Evolutionary conservation across 768 basidiomycete genomes (phyloP).

Genomic region (Arthromyces matolae): DNA sequence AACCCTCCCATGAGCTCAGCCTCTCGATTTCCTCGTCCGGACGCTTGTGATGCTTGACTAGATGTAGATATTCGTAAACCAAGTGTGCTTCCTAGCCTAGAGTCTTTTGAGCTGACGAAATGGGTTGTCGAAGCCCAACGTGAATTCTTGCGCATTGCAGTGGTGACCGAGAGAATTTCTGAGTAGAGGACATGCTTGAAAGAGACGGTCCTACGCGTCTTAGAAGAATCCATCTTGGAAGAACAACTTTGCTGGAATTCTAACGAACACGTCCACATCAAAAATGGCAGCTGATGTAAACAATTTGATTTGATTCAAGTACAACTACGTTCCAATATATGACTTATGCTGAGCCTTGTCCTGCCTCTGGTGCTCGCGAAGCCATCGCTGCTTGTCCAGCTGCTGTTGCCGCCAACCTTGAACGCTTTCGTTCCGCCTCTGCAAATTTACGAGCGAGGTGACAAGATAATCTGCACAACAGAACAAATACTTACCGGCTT

Average conservation of each 20-base stretch:
- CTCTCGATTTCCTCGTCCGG: conserved; percentile 59
- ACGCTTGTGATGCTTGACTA: conserved; percentile 36
- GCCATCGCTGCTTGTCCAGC: conserved; percentile 89
- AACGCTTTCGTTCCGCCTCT: conserved; percentile 95
- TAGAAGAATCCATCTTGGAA: conserved; percentile 16
- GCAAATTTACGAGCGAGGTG: conserved; percentile 24
- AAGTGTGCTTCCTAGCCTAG: conserved; percentile 67
- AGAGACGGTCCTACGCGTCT: conserved; percentile 39
- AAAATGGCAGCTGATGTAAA: conserved; percentile 18
- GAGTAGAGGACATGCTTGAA: conserved; percentile 79
- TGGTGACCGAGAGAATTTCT: conserved; percentile 89
- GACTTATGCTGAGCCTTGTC: conserved; percentile 27
- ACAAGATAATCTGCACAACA: too few relatives aligned
- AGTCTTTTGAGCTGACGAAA: conserved; percentile 57
- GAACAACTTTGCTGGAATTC: too few relatives aligned
- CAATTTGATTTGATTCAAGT: neutral
- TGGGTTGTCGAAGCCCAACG: conserved; percentile 84
- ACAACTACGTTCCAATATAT: conserved; percentile 4
- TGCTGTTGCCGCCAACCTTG: conserved; percentile 85
- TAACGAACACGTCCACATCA: conserved; percentile 24
- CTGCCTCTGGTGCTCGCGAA: conserved; percentile 43
- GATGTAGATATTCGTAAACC: conserved; percentile 65
- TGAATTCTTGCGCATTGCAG: conserved; percentile 96
- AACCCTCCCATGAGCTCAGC: conserved; percentile 89
- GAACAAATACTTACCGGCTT: conserved; percentile 62